phyloP scores from a whole-genome alignment of 805 yeast genomes.

The Monosporozyma siamensis region DNA sequence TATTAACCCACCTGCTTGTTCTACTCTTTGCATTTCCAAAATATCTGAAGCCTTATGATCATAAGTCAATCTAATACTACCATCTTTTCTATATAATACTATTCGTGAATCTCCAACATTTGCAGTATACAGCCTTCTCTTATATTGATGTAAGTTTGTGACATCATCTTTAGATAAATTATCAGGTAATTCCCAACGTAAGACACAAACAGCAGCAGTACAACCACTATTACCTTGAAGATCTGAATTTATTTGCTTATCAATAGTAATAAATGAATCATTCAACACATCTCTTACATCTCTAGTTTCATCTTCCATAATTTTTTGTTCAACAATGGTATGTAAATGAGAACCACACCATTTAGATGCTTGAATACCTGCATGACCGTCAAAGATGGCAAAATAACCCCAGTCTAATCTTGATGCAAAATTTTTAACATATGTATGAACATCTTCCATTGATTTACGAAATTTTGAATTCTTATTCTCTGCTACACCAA shows the following conservation, averaged over 20 bases:
- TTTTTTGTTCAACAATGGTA: conserved; percentile 49
- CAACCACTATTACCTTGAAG: conserved; percentile 75
- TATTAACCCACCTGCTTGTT: conserved; percentile 73
- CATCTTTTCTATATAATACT: conserved; percentile 65
- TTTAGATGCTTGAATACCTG: conserved; percentile 85
- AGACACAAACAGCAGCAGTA: conserved; percentile 89
- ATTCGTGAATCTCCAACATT: conserved; percentile 92
- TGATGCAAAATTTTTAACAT: conserved; percentile 87
- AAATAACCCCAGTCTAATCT: conserved; percentile 88
- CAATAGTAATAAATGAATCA: conserved; percentile 67
- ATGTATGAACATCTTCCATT: conserved; percentile 96
- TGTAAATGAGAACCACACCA: conserved; percentile 91
- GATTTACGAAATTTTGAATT: conserved; percentile 72
- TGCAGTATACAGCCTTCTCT: conserved; percentile 79
- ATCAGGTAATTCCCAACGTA: conserved; percentile 66
- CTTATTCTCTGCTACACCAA: conserved; percentile 88
- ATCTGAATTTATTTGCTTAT: conserved; percentile 50
- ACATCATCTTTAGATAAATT: conserved; percentile 13
- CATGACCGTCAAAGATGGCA: conserved; percentile 96
- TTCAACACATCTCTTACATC: conserved; percentile 61
- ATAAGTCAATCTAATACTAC: conserved; percentile 71
- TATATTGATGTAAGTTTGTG: conserved; percentile 36
- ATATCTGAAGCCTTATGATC: conserved; percentile 89
- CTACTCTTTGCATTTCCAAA: conserved; percentile 66
- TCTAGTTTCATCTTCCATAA: conserved; percentile 38